Evolutionary conservation across 352 stramenopile species (phyloP).

Genomic region (Phytophthora rubi): DNA sequence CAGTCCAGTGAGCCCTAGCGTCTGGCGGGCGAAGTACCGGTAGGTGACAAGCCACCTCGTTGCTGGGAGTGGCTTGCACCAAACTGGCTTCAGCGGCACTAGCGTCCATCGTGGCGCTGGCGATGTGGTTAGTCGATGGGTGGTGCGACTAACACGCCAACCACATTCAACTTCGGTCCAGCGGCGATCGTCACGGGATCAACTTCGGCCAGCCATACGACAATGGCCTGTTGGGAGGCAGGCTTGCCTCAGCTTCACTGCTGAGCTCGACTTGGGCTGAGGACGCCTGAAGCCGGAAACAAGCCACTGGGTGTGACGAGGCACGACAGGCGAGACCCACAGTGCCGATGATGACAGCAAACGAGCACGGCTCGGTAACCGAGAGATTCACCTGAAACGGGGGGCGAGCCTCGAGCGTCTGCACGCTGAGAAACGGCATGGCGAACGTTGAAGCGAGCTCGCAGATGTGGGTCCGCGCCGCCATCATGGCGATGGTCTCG

Average conservation of each 20-base stretch:
- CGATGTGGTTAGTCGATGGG: neutral
- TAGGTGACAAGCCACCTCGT: conserved; percentile 3
- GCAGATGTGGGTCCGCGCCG: conserved; percentile 15
- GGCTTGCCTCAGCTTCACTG: neutral
- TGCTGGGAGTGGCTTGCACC: neutral
- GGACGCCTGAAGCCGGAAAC: neutral
- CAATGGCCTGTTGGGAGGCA: conserved; percentile 16
- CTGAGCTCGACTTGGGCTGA: neutral
- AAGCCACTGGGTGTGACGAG: conserved; percentile 1
- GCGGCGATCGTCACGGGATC: conserved; percentile 18
- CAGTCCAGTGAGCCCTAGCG: neutral
- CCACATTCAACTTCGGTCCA: conserved; percentile 29
- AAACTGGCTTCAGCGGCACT: conserved; percentile 11
- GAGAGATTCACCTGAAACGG: conserved; percentile 11
- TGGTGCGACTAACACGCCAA: conserved; percentile 2
- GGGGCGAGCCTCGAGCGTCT: conserved; percentile 8
- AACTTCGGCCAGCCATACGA: conserved; percentile 8
- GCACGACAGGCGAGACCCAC: conserved; percentile 2
- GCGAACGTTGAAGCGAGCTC: conserved; percentile 31
- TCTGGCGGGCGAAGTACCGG: conserved; percentile 6
- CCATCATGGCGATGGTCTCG: conserved; percentile 30
- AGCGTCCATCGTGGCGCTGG: neutral
- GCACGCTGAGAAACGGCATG: conserved; percentile 31
- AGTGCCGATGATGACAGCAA: conserved; percentile 5
- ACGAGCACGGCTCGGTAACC: conserved; percentile 14